Base-by-base conservation (phyloP, 2,329 filamentous ascomycete genomes). In the Dactylellina sp. region DNA sequence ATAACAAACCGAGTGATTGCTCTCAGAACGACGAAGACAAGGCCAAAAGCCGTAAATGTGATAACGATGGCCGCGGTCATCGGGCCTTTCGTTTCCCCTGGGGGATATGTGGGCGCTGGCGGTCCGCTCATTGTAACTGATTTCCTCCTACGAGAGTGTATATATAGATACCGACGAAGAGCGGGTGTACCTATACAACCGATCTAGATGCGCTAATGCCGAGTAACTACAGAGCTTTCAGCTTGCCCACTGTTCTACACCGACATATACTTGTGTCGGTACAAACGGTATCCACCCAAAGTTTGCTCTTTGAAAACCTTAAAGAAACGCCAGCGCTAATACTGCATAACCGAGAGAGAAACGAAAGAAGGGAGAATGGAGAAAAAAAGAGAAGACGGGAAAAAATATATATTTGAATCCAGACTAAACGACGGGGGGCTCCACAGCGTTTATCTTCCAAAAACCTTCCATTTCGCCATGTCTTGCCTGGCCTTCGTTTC, bases 1-100 rank as follows among this genome's bases (percentile, higher is more conserved):
- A 71, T 71, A 2, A 71, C 46, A 25, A 71, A 71, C 25, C 66
- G 52, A 25, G 66, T 72, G 12, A 72, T 52, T 11, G 68, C 35
- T 22, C 68, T 32, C 37, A 72, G 20, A 4, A 18, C 28, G 6
- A 72, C 59, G 3, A 72, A 16, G 0, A 72, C 60, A 2, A 72
- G 25, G 2, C 59, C 68, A 35, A 72, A 72, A 3, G 59, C 44
- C 7, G 60, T 72, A 25, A 72, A 72, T 0, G 52, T 72, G 5
- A 72, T 64, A 32, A 72, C 68, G 12, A 72, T 72, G n/a, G 68
- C 68, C 4, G 60, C 55, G 0, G 68, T 72, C 60, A 72, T 64
- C 18, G 68, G 68, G 24, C 68, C 68, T 7, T 44, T 53, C 24
- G 16, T 65, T 24, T 72, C 68, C 18, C 68, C 68, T 11, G 68